These are phyloP conservation scores for Puccinia horiana DNA, from an alignment of 1,284 basidiomycete species.

Conservation along the genomic window DNA sequence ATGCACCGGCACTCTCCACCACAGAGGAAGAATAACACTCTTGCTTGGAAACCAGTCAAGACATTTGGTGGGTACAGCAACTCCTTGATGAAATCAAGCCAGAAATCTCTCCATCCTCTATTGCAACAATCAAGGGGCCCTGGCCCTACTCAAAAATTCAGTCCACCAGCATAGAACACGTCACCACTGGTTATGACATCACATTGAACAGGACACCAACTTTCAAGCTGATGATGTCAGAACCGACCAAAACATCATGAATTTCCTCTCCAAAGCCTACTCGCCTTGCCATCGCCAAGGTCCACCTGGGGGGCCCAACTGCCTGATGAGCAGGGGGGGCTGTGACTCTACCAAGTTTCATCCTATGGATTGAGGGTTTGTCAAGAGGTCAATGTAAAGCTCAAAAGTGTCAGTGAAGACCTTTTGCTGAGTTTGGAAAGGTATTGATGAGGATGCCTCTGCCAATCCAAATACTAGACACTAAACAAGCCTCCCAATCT, in stretches of 20 bases:
- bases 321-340: neutral
- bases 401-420: too few species aligned
- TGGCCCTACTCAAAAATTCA: neutral
- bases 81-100: neutral
- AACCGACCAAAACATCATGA: neutral
- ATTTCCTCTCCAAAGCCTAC: neutral
- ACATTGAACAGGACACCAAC: neutral
- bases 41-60: neutral
- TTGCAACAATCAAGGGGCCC: slow-evolving; percentile 29
- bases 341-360: too few species aligned
- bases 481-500: too few species aligned
- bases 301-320: neutral
- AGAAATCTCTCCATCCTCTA: neutral
- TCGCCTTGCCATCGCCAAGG: neutral
- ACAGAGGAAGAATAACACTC: neutral
- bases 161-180: neutral
- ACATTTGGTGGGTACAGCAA: neutral
- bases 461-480: too few species aligned
- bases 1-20: neutral
- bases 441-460: too few species aligned
- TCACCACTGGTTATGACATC: slow-evolving; percentile 14
- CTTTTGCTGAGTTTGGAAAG: too few species aligned
- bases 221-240: neutral
- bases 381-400: too few species aligned
- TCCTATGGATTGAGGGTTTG: too few species aligned